These are phyloP conservation scores for Fusarium proliferatum DNA, from an alignment of 2,329 filamentous ascomycete genomes.

Conservation along the genomic window DNA sequence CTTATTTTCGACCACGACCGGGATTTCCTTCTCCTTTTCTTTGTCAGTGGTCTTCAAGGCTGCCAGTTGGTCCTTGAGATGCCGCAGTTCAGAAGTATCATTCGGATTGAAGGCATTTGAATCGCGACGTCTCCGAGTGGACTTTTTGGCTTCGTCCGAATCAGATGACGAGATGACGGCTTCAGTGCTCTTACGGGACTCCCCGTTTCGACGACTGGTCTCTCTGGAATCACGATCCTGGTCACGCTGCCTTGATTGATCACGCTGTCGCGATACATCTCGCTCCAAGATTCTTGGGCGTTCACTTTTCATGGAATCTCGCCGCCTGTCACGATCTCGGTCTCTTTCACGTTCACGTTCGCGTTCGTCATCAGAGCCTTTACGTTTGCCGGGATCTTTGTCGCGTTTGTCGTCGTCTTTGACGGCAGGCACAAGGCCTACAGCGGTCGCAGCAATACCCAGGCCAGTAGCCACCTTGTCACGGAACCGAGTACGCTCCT, in stretches of 20 bases:
- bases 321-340: slow-evolving; percentile 35
- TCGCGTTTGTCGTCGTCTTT: slow-evolving; percentile 56
- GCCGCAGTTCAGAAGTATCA: slow-evolving; percentile 61
- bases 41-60: slow-evolving; percentile 50
- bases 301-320: slow-evolving; percentile 35
- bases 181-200: slow-evolving; percentile 53
- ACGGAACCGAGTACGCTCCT: slow-evolving; percentile 56
- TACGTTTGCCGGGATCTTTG: slow-evolving; percentile 45
- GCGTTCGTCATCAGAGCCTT: slow-evolving; percentile 49
- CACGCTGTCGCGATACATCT: slow-evolving; percentile 35
- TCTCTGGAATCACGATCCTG: slow-evolving; percentile 42
- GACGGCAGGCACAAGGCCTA: slow-evolving; percentile 54
- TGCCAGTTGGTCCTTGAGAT: slow-evolving; percentile 63
- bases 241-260: slow-evolving; percentile 38
- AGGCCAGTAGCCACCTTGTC: slow-evolving; percentile 62
- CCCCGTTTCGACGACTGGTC: slow-evolving; percentile 53
- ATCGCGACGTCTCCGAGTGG: slow-evolving; percentile 52
- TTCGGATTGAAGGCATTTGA: slow-evolving; percentile 63
- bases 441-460: slow-evolving; percentile 60
- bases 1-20: slow-evolving; percentile 37
- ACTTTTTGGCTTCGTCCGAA: slow-evolving; percentile 56
- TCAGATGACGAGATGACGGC: slow-evolving; percentile 50
- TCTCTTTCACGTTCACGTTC: slow-evolving; percentile 36
- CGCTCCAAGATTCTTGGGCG: slow-evolving; percentile 27
- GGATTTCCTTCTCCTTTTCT: slow-evolving; percentile 39